Evolutionary conservation across 2,329 filamentous ascomycete species (phyloP), one percentile per base, ranked within the genome.

Genomic region (Acephala macrosclerotiorum): DNA sequence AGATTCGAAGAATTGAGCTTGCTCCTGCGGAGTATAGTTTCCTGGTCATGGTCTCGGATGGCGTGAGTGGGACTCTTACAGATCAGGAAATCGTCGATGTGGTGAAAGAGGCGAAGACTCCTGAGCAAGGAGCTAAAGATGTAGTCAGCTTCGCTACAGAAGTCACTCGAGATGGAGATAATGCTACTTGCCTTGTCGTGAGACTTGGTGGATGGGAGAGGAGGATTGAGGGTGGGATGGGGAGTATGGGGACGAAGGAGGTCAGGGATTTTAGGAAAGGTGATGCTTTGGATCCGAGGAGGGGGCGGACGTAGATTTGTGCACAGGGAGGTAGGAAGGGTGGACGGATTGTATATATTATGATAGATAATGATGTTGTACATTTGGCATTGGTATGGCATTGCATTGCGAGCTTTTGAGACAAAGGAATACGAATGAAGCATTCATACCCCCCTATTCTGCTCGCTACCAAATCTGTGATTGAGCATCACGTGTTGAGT

Each of bases 11-110:
- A 40, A 82, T 94, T 14, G 92, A 97, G 69, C 83, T 98, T 68
- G 85, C 85, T 0, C 91, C 95, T 0, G 94, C 93, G 0, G 90
- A 97, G 77, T 97, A 93, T 79, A 89, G 89, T 2, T 99, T 99
- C 79, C 77, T 98, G 60, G 93, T 97, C 1, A 85, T 99, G 56
- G 88, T 97, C 77, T 92, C 89, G 1, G 96, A 99, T 77, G 96
- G 96, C 29, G 89, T 99, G 11, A 95, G 90, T 22, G 95, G 93
- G 7, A 92, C 91, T 18, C 82, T 98, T 25, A 88, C 86, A 63
- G 96, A 99, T 75, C 95, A 98, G 80, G 96, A 99, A 80, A 93
- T 98, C 68, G 94, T 97, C 35, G 96, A 99, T 76, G 89, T 98
- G 36, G 85, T 98, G 74, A 98, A 98, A 79, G 96, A 99, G 79